phyloP scores from a whole-genome alignment of 345 rosid genomes.

The Orychophragmus violaceus region DNA sequence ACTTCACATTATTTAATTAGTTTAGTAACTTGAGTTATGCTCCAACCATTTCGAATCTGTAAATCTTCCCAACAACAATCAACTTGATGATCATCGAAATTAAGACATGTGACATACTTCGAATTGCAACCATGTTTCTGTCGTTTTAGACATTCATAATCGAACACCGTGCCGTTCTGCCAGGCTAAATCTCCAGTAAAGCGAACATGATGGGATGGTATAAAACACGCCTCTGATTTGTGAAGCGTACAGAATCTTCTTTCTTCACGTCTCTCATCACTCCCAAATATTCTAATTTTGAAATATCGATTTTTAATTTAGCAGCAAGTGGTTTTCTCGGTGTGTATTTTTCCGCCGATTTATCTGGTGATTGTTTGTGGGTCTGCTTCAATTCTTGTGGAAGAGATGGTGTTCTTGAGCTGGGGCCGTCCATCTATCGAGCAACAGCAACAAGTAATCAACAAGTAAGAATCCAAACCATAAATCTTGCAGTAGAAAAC shows the following conservation, averaged over 20 bases:
- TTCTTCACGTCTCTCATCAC: too few relatives aligned
- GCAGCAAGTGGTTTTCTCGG: too few relatives aligned
- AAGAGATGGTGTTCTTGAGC: constrained; percentile 67
- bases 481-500: background rate
- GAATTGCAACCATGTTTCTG: too few relatives aligned
- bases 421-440: constrained; percentile 70
- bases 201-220: too few relatives aligned
- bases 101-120: too few relatives aligned
- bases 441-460: constrained; percentile 58
- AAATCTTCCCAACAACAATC: background rate
- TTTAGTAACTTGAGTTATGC: background rate
- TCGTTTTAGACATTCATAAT: background rate
- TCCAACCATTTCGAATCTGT: background rate
- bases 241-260: constrained; percentile 3
- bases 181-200: too few relatives aligned
- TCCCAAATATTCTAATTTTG: too few relatives aligned
- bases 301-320: too few relatives aligned
- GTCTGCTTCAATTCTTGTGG: background rate
- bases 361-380: too few relatives aligned
- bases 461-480: constrained; percentile 61
- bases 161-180: constrained; percentile 16
- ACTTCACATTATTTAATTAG: background rate
- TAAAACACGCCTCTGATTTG: too few relatives aligned
- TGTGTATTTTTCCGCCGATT: too few relatives aligned
- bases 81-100: too few relatives aligned